Base-by-base conservation (phyloP, 1,284 basidiomycete species). In the Cutaneotrichosporon curvatum region DNA sequence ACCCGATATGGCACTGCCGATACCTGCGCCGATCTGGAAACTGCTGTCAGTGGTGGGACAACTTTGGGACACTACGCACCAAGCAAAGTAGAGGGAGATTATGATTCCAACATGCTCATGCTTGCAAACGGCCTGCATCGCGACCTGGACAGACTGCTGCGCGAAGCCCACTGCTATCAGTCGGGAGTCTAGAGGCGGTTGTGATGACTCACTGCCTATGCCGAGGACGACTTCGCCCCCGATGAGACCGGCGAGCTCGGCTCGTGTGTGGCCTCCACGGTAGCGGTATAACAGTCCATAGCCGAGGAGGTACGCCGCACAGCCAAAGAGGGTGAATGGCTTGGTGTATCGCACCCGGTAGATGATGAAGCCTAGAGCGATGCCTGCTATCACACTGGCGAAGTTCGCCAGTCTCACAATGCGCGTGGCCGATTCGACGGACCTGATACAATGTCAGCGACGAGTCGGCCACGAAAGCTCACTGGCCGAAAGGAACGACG, bases 201-300 rank as follows among this genome's bases (percentile, higher is more conserved):
- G 9, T 16, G 20, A 2, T 2, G 5, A 37, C 45, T 23, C 20
- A 47, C 32, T 33, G 1, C 21, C 50, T 62, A 55, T 52, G 45
- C 71, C 71, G 30, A 74, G 61, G 6, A 73, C 51, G 50, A 73
- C 53, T 53, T 73, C 62, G 11, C 59, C 68, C 5, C 61, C 71
- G 43, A 72, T 59, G 15, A 72, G 53, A 9, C 65, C 66, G 4
- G 55, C 40, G 25, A 61, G 43, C 3, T 55, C 50, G n/a, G 36
- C 14, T 3, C 37, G 31, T 2, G 56, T 51, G 35, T 53, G 50
- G 15, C 58, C 61, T n/a, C 67, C 66, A 20, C 72, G 65, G 65
- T 56, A 73, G 20, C 60, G 60, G 52, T 72, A 65, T 39, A 75
- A 55, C 8, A 74, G 53, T 20, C 71, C 72, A 45, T 70, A 69